Conservation (phyloP, 2,329 filamentous ascomycete species). For the Epichloe sylvatica region DNA sequence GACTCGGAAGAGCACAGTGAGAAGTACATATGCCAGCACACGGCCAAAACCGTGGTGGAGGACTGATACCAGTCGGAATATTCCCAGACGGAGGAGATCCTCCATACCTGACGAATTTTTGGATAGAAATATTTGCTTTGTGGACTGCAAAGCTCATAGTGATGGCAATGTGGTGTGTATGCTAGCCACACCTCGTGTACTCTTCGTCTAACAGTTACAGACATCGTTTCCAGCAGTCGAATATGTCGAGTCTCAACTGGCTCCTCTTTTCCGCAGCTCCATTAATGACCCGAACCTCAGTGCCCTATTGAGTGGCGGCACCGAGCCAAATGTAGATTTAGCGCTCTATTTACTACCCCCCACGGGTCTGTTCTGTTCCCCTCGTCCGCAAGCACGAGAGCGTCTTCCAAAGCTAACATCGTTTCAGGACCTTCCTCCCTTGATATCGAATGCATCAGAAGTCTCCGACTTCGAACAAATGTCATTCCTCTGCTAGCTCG, state of each 20-base stretch:
- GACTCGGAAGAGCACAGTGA: slow-evolving; percentile 24
- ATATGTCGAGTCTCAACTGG: slow-evolving; percentile 49
- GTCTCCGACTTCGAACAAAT: slow-evolving; percentile 61
- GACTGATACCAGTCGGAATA: slow-evolving; percentile 55
- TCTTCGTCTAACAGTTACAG: not conserved
- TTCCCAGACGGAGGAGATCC: slow-evolving; percentile 51
- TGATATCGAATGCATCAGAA: slow-evolving; percentile 59
- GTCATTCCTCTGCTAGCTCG: slow-evolving; percentile 72
- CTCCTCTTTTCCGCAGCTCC: slow-evolving; percentile 30
- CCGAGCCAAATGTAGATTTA: slow-evolving; percentile 71
- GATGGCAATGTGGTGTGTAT: slow-evolving; percentile 35
- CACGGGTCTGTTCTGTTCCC: slow-evolving; percentile 34
- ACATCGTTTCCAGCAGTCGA: slow-evolving; percentile 29
- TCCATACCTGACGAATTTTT: slow-evolving; percentile 54
- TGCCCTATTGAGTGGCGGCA: slow-evolving; percentile 64
- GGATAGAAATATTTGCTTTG: slow-evolving; percentile 86
- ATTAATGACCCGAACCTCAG: slow-evolving; percentile 61
- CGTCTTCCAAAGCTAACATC: not conserved
- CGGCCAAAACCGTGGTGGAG: slow-evolving; percentile 83
- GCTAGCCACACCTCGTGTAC: not conserved
- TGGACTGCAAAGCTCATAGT: slow-evolving; percentile 63
- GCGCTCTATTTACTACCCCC: slow-evolving; percentile 69
- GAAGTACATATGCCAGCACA: slow-evolving; percentile 65
- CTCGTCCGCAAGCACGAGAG: not conserved
- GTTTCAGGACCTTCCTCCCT: slow-evolving; percentile 17